Base-by-base conservation (phyloP, 2,329 filamentous ascomycete species). In the Hymenoscyphus occultus region DNA sequence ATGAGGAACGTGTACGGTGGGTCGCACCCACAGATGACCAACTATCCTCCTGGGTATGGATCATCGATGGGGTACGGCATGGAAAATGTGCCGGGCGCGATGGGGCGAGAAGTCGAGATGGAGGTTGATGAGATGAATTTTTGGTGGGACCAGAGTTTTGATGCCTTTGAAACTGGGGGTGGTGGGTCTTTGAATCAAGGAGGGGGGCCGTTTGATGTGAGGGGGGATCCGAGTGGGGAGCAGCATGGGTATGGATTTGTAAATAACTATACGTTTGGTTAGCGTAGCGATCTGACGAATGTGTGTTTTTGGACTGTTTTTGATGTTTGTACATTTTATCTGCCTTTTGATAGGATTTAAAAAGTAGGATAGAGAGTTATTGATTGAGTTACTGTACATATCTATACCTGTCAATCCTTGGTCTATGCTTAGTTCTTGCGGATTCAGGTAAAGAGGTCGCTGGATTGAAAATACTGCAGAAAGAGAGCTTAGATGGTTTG, bases 81-180 rank as follows among this genome's bases (percentile, higher is more conserved):
- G 61, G 22, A 42, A 28, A 56, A 57, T 39, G 56, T 32, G 13
- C 32, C 6, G 7, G 54, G 54, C 31, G 31, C 12, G 32, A n/a
- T 57, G 54, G 32, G 12, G 22, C 16, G 54, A 28, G 28, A 32
- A 13, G 14, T 57, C 28, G 31, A 57, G 28, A 32, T 57, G 54
- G 54, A 39, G 28, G 32, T 63, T 35, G 61, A 63, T 54, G 13
- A 56, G 39, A 59, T 59, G 54, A 59, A 63, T 39, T 59, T 63
- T 35, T 63, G 56, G 61, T 63, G 61, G 61, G 61, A 59, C 59
- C 61, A 59, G n/a, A 57, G 54, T 35, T 57, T 57, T 57, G 28
- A 57, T 16, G 32, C 14, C 35, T 62, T 51, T 40, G 54, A 57
- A 19, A 22, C 54, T 22, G 45, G 45, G 19, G 45, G 45, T 9